phyloP scores from a whole-genome alignment of 192 early-diverging fungal genomes.

The Backusella morwellensis region DNA sequence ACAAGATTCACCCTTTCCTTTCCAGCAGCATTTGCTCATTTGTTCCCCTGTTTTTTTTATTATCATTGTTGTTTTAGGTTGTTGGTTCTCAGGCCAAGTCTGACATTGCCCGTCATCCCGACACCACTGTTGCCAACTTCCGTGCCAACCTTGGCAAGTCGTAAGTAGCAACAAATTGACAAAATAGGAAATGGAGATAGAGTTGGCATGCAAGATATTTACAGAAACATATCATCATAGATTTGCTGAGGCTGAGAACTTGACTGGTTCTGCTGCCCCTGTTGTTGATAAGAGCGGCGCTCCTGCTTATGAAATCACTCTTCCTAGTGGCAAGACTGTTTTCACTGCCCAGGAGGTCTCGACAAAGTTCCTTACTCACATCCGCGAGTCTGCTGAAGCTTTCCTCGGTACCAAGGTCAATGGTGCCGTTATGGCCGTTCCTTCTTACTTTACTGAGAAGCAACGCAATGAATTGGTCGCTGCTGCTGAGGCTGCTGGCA shows the following conservation, averaged over 20 bases:
- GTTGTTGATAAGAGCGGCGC: conserved; percentile 55
- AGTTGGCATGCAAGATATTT: background rate
- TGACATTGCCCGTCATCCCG: conserved; percentile 85
- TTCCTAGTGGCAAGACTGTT: conserved; percentile 57
- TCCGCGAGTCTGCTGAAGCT: conserved; percentile 86
- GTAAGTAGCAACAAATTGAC: conserved; percentile 42
- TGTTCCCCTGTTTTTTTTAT: background rate
- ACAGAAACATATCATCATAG: conserved; percentile 14
- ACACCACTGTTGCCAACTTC: conserved; percentile 91
- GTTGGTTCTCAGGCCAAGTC: conserved; percentile 72
- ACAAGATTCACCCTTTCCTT: conserved; percentile 22
- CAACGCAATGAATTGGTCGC: conserved; percentile 66
- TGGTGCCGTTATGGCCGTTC: conserved; percentile 84
- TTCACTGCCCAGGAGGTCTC: conserved; percentile 75
- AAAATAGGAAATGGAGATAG: background rate
- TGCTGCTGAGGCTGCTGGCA: conserved; percentile 74
- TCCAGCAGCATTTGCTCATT: background rate
- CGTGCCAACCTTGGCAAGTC: conserved; percentile 79
- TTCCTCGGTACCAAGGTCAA: conserved; percentile 79
- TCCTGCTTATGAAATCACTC: conserved; percentile 62
- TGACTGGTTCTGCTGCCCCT: conserved; percentile 48
- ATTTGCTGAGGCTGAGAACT: conserved; percentile 29
- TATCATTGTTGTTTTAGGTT: conserved; percentile 1
- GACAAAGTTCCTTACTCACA: conserved; percentile 74
- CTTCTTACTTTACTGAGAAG: conserved; percentile 77